A percentile compares a stretch with the other conserved stretches of the same genome.
These are phyloP conservation scores for Russula abietina DNA, from an alignment of 768 basidiomycete species.

Conservation along the genomic window DNA sequence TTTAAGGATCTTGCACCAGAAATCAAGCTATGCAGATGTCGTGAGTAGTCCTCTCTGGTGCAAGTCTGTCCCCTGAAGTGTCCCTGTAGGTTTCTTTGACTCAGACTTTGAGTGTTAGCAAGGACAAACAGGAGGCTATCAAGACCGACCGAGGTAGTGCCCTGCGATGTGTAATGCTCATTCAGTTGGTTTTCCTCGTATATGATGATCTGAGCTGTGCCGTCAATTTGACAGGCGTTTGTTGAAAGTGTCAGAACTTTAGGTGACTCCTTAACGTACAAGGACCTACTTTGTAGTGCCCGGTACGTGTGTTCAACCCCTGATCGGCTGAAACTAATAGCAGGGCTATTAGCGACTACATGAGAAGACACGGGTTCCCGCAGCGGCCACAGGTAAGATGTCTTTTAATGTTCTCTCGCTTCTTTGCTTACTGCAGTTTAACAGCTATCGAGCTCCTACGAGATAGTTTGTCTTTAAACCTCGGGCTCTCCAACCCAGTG, in stretches of 20 bases:
- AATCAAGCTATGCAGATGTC: neutral
- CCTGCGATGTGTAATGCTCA: neutral
- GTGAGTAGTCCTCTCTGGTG: neutral
- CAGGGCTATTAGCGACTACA: neutral
- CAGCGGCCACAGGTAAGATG: conserved; percentile 2
- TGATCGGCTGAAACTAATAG: neutral
- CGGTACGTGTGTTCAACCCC: neutral
- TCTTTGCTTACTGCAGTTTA: neutral
- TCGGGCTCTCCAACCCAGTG: neutral
- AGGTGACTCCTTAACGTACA: neutral
- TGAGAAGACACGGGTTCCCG: neutral
- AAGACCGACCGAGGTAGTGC: neutral
- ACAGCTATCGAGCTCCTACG: conserved; percentile 1
- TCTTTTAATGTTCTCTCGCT: too few relatives aligned
- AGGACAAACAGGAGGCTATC: neutral
- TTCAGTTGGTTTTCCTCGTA: neutral
- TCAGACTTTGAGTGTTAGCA: conserved; percentile 1
- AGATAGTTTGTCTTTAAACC: neutral
- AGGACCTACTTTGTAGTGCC: neutral
- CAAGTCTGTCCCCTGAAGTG: neutral
- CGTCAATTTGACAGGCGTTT: neutral
- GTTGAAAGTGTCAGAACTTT: neutral
- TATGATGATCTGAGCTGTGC: neutral
- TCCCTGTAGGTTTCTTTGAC: neutral
- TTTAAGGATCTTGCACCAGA: neutral